Percentiles rank a stretch among this genome's conserved stretches.
Conservation (phyloP, 257 asterid species). For the Gardenia jasminoides region DNA sequence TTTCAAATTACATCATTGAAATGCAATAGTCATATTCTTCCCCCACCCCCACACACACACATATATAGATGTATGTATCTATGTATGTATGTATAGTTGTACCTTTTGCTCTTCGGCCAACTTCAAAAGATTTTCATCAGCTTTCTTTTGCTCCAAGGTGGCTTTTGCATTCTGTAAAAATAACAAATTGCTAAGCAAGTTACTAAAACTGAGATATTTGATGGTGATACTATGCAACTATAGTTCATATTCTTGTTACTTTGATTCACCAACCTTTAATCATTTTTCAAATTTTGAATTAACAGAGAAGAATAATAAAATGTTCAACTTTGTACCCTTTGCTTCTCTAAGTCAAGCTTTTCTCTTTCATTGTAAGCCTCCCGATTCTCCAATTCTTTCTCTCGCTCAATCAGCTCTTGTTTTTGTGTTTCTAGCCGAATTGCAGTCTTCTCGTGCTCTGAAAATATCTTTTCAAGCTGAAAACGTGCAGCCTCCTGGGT, state of each 20-base stretch:
- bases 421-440: slow-evolving; percentile 10
- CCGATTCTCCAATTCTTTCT: slow-evolving; percentile 39
- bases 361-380: slow-evolving; percentile 41
- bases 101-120: slow-evolving; percentile 82
- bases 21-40: not conserved
- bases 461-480: slow-evolving; percentile 15
- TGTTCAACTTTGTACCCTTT: slow-evolving; percentile 32
- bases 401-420: slow-evolving; percentile 19
- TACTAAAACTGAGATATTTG: not conserved
- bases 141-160: slow-evolving; percentile 56
- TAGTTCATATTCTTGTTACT: not conserved
- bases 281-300: not conserved
- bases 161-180: slow-evolving; percentile 71
- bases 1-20: slow-evolving; percentile 3
- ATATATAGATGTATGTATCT: no score
- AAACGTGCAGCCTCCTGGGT: slow-evolving; percentile 14
- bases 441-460: slow-evolving; percentile 16
- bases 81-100: no score
- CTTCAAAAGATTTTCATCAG: slow-evolving; percentile 52
- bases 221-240: no score
- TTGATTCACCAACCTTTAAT: not conserved
- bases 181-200: not conserved
- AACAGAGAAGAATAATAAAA: not conserved
- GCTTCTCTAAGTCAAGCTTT: slow-evolving; percentile 31
- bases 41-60: no score